phyloP scores from a whole-genome alignment of 1,284 basidiomycete genomes.

The Taiwanofungus camphoratus region DNA sequence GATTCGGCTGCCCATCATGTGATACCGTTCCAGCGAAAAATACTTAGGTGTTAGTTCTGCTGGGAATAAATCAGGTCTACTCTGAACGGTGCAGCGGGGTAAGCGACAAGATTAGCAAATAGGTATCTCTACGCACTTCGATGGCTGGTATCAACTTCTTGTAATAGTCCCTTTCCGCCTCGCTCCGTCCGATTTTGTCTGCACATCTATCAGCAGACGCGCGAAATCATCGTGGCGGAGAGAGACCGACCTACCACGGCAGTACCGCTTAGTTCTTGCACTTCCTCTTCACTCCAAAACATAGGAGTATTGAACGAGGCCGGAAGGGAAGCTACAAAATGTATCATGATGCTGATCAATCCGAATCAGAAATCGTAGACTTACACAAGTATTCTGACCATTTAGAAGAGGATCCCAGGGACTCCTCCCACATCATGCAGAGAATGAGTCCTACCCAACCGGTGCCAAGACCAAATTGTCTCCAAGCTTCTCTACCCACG shows the following conservation, averaged over 20 bases:
- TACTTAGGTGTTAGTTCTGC: constrained; percentile 37
- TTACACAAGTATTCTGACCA: constrained; percentile 71
- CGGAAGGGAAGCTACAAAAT: constrained; percentile 56
- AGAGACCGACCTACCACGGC: constrained; percentile 71
- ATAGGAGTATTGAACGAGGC: constrained; percentile 84
- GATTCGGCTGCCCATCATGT: constrained; percentile 91
- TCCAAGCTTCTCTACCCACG: constrained; percentile 62
- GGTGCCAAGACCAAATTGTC: constrained; percentile 44
- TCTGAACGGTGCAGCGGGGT: constrained; percentile 32
- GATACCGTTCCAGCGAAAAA: constrained; percentile 78
- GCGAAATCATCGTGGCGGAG: neutral
- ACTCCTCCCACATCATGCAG: constrained; percentile 93
- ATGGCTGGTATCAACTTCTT: constrained; percentile 64
- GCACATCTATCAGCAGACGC: constrained; percentile 7
- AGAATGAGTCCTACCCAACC: constrained; percentile 90
- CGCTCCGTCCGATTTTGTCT: constrained; percentile 85
- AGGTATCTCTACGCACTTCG: constrained; percentile 39
- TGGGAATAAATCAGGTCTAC: constrained; percentile 68
- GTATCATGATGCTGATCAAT: neutral
- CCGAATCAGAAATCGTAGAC: constrained; percentile 17
- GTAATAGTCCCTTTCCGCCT: constrained; percentile 76
- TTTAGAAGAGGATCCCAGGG: constrained; percentile 47
- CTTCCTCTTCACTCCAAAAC: constrained; percentile 83
- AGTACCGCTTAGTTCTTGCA: constrained; percentile 79
- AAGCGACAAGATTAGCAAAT: neutral